A percentile compares a stretch with the other conserved stretches of the same genome.
phyloP scores from a whole-genome alignment of 2,329 filamentous ascomycete species.

The Trichoderma cornu-damae region DNA sequence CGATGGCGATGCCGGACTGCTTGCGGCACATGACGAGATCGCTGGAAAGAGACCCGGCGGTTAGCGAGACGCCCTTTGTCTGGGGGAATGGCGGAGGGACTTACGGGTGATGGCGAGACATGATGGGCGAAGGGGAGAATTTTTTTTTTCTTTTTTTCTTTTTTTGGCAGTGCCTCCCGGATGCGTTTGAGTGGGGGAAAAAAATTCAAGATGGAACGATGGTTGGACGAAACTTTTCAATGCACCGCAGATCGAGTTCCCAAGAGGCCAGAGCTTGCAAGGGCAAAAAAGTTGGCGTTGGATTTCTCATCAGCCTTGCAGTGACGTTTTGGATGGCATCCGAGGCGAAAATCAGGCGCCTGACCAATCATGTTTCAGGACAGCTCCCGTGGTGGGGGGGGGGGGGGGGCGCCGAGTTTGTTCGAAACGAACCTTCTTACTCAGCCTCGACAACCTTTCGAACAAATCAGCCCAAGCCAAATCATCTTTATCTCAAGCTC shows the following conservation, averaged over 20 bases:
- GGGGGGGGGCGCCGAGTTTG: too few relatives aligned
- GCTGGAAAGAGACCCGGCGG: slow-evolving; percentile 38
- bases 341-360: background rate
- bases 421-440: slow-evolving; percentile 8
- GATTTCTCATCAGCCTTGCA: slow-evolving; percentile 49
- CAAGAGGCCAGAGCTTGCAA: slow-evolving; percentile 2
- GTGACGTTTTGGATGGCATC: slow-evolving; percentile 21
- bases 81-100: slow-evolving; percentile 29
- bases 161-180: background rate
- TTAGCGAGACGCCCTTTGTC: slow-evolving; percentile 25
- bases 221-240: background rate
- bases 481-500: background rate
- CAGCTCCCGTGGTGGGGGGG: slow-evolving; percentile 14
- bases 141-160: too few relatives aligned
- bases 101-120: slow-evolving; percentile 93
- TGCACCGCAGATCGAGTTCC: background rate
- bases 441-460: slow-evolving; percentile 29
- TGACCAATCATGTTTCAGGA: slow-evolving; percentile 8
- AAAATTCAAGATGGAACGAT: background rate
- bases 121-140: slow-evolving; percentile 40
- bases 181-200: background rate
- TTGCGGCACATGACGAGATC: slow-evolving; percentile 99
- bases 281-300: slow-evolving; percentile 21
- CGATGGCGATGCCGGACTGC: slow-evolving; percentile 94
- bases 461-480: background rate